Evolutionary conservation across 495 filamentous ascomycete genomes (phyloP).

Genomic region (Durotheca rogersii): DNA sequence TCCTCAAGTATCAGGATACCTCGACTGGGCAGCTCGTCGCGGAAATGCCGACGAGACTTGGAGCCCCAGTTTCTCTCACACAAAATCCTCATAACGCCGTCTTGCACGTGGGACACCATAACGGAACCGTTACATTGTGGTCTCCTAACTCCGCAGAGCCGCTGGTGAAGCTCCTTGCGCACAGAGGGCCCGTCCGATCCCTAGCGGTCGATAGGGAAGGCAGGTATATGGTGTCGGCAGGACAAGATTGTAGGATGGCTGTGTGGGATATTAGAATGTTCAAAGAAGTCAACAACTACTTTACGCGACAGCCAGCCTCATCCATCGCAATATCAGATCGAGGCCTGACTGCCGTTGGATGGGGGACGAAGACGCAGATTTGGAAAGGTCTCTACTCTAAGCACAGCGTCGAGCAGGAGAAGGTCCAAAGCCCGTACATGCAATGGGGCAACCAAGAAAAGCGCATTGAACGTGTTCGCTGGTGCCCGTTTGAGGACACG

Average conservation of each 20-base stretch:
- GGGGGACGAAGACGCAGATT: conserved; percentile 84
- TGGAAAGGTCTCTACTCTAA: conserved; percentile 88
- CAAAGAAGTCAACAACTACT: conserved; percentile 88
- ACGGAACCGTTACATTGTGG: conserved; percentile 92
- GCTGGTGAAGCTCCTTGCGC: conserved; percentile 90
- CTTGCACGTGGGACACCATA: conserved; percentile 87
- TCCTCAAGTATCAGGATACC: conserved; percentile 91
- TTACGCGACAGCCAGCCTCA: conserved; percentile 80
- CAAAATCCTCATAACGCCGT: conserved; percentile 93
- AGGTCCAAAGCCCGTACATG: conserved; percentile 89
- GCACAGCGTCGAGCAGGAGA: conserved; percentile 62
- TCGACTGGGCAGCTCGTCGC: conserved; percentile 84
- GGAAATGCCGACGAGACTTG: conserved; percentile 79
- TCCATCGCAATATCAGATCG: conserved; percentile 86
- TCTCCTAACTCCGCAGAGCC: conserved; percentile 87
- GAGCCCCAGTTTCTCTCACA: conserved; percentile 76
- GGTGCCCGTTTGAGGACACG: conserved; percentile 95
- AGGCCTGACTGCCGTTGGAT: conserved; percentile 81
- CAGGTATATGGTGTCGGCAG: conserved; percentile 92
- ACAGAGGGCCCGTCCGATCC: conserved; percentile 87
- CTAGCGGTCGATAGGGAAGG: conserved; percentile 86
- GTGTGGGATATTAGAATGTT: conserved; percentile 97
- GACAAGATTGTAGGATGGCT: conserved; percentile 87
- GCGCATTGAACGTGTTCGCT: conserved; percentile 74
- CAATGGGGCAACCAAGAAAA: conserved; percentile 86